These are phyloP conservation scores for Xerophyta viscosa DNA, from an alignment of 106 monocot genomes.

Conservation along the genomic window DNA sequence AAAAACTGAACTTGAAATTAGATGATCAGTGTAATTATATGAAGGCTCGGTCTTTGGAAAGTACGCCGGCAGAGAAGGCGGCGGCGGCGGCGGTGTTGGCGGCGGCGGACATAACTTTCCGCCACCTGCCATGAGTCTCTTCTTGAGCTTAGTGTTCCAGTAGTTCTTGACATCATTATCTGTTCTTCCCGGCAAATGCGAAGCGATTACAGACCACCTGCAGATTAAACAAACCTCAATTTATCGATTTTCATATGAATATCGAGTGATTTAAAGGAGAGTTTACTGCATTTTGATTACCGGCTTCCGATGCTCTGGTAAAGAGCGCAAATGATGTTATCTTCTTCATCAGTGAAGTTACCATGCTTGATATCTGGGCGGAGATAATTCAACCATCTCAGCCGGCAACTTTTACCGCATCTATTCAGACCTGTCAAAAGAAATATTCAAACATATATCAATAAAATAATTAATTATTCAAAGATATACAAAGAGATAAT, in stretches of 20 bases:
- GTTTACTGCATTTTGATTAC: neutral
- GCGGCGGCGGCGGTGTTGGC: neutral
- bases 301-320: neutral
- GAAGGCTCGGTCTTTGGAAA: neutral
- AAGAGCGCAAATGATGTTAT: conserved; percentile 6
- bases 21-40: neutral
- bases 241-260: too few relatives aligned
- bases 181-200: conserved; percentile 3
- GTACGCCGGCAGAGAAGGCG: neutral
- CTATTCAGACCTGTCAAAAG: neutral
- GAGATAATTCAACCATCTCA: conserved; percentile 7
- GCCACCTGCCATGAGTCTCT: neutral
- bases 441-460: too few relatives aligned
- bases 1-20: too few relatives aligned
- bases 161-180: conserved; percentile 15
- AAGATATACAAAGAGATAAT: too few relatives aligned
- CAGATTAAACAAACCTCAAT: neutral
- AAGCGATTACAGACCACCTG: conserved; percentile 16
- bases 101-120: too few relatives aligned
- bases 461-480: neutral
- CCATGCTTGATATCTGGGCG: conserved; percentile 6
- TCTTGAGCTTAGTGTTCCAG: conserved; percentile 16
- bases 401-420: conserved; percentile 7
- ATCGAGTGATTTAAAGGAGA: too few relatives aligned
- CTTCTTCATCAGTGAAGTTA: conserved; percentile 4